Conservation (phyloP, 352 stramenopile genomes). For the Hyaloperonospora brassicae region DNA sequence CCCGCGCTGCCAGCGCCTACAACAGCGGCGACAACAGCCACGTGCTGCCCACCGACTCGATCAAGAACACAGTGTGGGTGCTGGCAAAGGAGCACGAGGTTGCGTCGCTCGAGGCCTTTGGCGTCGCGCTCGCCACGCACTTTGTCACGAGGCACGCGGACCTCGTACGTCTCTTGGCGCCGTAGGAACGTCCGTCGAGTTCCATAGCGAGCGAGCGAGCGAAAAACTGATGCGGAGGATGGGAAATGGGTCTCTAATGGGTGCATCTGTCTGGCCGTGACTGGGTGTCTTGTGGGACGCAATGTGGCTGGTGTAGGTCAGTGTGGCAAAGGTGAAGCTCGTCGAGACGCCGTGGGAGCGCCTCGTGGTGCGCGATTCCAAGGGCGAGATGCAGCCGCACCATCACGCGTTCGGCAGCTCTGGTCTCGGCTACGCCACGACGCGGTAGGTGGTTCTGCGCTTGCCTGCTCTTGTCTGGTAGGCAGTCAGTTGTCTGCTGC, state of each 20-base stretch:
- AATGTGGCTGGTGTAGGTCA: slow-evolving; percentile 28
- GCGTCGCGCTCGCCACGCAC: slow-evolving; percentile 79
- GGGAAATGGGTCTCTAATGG: background rate
- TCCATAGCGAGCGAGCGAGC: too few species aligned
- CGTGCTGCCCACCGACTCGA: slow-evolving; percentile 83
- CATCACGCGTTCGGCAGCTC: slow-evolving; percentile 70
- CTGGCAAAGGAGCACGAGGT: slow-evolving; percentile 85
- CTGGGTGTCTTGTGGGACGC: background rate
- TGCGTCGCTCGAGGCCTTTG: slow-evolving; percentile 83
- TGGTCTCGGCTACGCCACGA: slow-evolving; percentile 44
- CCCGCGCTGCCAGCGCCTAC: slow-evolving; percentile 69
- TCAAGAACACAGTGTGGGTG: slow-evolving; percentile 89
- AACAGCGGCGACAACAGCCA: slow-evolving; percentile 76
- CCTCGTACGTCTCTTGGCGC: slow-evolving; percentile 34
- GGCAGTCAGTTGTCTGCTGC: background rate
- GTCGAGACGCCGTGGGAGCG: slow-evolving; percentile 74
- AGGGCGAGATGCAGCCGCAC: slow-evolving; percentile 45
- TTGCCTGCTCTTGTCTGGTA: background rate
- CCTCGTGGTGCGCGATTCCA: slow-evolving; percentile 43
- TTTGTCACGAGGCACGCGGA: slow-evolving; percentile 74
- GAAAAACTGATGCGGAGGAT: too few species aligned
- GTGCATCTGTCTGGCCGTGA: background rate
- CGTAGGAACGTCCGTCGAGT: too few species aligned
- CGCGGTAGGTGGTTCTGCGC: slow-evolving; percentile 39
- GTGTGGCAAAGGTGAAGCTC: slow-evolving; percentile 66